phyloP scores from a whole-genome alignment of 129 eudicot genomes.

The Logfia minima region DNA sequence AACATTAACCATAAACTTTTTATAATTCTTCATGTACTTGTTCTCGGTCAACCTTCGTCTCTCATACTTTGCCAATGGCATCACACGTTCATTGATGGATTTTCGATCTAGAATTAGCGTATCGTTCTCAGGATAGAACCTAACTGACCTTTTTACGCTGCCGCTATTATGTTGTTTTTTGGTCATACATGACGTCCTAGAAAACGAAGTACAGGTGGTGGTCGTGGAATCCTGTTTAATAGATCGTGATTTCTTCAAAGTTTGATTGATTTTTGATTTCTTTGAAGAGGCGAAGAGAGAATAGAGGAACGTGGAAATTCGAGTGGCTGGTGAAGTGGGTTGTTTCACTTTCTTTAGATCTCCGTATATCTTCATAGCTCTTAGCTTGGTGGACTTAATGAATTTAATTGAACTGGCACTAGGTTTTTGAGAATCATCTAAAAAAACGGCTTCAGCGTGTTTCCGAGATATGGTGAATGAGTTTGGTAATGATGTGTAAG shows the following conservation, averaged over 20 bases:
- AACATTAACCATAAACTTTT: conserved; percentile 26
- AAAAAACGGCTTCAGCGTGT: conserved; percentile 17
- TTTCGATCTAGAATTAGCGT: conserved; percentile 37
- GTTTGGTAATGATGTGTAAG: conserved; percentile 34
- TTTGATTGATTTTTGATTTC: conserved; percentile 37
- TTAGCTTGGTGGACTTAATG: conserved; percentile 50
- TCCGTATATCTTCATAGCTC: conserved; percentile 74
- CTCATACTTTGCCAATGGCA: conserved; percentile 35
- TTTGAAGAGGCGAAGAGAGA: conserved; percentile 58
- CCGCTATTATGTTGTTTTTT: conserved; percentile 33
- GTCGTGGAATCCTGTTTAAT: conserved; percentile 42
- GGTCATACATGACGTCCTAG: conserved; percentile 72
- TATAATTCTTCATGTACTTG: conserved; percentile 23
- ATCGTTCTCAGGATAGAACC: conserved; percentile 61
- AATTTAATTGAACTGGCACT: conserved; percentile 33
- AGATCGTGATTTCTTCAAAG: conserved; percentile 64
- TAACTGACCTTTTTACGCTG: conserved; percentile 61
- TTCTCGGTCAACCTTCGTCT: conserved; percentile 38
- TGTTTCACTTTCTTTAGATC: conserved; percentile 73
- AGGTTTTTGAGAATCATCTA: conserved; percentile 11
- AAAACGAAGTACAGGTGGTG: conserved; percentile 45
- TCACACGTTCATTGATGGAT: conserved; percentile 19
- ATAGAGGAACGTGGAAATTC: conserved; percentile 56
- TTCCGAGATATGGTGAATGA: conserved; percentile 29
- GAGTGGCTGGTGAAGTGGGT: conserved; percentile 74